Evolutionary conservation across 2,329 filamentous ascomycete genomes (phyloP).

Genomic region (Lecanicillium sp.): DNA sequence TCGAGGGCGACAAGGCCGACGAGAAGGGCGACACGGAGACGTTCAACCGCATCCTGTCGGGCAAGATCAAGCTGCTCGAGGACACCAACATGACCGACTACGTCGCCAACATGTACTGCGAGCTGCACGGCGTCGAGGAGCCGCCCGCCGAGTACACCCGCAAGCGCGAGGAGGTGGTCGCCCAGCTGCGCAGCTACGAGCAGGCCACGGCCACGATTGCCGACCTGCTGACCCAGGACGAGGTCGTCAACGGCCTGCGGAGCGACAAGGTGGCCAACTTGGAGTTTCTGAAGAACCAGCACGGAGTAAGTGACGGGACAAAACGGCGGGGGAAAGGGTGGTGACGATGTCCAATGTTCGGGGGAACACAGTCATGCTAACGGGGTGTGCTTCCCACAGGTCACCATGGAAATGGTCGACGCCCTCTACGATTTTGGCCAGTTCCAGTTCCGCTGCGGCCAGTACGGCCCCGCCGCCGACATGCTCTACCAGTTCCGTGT

Average conservation of each 20-base stretch:
- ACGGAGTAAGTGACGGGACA: conserved; percentile 58
- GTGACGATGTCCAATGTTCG: neutral
- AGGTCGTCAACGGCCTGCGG: conserved; percentile 82
- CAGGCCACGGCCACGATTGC: conserved; percentile 85
- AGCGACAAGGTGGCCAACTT: conserved; percentile 99
- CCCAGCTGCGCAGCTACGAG: conserved; percentile 75
- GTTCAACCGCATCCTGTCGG: conserved; percentile 66
- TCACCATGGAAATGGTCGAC: conserved; percentile 93
- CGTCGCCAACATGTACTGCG: conserved; percentile 83
- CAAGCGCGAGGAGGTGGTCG: conserved; percentile 84
- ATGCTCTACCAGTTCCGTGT: conserved; percentile 97
- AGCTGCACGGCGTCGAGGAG: conserved; percentile 74
- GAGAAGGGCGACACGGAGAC: conserved; percentile 57
- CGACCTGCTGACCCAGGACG: conserved; percentile 78
- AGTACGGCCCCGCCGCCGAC: conserved; percentile 84
- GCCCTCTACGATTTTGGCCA: conserved; percentile 92
- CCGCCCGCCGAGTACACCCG: conserved; percentile 79
- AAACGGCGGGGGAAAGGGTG: neutral
- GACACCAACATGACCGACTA: conserved; percentile 99
- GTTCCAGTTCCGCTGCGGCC: conserved; percentile 96
- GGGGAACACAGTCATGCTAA: neutral
- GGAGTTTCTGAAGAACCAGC: conserved; percentile 94
- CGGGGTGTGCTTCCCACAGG: conserved; percentile 34
- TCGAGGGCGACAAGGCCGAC: conserved; percentile 75
- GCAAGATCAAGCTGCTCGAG: conserved; percentile 91